Conservation (phyloP, 2,329 filamentous ascomycete genomes). For the Ceratocystis colombiana region DNA sequence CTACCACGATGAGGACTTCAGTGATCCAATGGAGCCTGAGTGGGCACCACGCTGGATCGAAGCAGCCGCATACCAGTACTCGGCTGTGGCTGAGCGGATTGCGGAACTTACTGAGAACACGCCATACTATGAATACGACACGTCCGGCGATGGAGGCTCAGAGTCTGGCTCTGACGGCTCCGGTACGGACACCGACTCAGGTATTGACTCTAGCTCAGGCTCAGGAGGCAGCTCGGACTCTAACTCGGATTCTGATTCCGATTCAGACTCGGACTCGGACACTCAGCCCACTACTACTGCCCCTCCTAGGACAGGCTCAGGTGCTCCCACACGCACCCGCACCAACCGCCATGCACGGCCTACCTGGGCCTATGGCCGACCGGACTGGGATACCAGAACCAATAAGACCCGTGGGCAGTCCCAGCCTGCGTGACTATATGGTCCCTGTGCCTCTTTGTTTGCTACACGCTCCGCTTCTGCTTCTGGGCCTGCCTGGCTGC, state of each 20-base stretch:
- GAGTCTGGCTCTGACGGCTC: background rate
- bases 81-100: conserved; percentile 16
- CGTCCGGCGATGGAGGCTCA: background rate
- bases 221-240: background rate
- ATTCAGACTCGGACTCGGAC: background rate
- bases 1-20: conserved; percentile 34
- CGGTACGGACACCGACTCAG: background rate
- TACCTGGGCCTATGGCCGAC: background rate
- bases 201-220: background rate
- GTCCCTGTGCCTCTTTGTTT: conserved; percentile 9
- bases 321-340: background rate
- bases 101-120: conserved; percentile 16
- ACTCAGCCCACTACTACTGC: background rate
- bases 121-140: conserved; percentile 22
- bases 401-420: background rate
- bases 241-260: background rate
- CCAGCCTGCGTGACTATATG: background rate
- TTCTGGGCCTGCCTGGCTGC: background rate
- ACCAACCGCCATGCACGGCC: background rate
- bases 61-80: background rate
- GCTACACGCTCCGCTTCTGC: background rate
- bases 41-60: conserved; percentile 29
- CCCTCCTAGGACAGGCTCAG: background rate
- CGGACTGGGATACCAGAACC: too few relatives aligned
- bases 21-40: conserved; percentile 34